Evolutionary conservation across 73 alveolate species (phyloP).

Genomic region (Durusdinium trenchii): DNA sequence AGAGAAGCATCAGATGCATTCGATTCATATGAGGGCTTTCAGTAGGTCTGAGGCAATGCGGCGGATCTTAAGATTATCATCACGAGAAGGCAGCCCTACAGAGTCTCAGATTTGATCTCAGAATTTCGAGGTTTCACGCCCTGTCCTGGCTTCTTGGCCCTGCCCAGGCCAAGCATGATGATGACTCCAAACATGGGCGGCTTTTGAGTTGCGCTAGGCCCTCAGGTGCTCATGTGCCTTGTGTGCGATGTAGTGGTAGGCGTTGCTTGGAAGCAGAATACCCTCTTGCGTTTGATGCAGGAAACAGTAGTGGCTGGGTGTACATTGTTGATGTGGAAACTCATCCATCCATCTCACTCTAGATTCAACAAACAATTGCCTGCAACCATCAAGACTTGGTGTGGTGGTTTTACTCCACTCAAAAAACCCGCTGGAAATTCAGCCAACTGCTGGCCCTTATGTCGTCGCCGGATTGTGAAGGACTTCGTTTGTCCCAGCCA

Average conservation of each 20-base stretch:
- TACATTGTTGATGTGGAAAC: no score
- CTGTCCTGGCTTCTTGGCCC: not conserved
- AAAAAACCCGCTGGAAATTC: not conserved
- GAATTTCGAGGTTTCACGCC: not conserved
- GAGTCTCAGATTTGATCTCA: not conserved
- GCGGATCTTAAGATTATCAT: not conserved
- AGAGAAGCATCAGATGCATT: not conserved
- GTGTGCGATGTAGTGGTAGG: no score
- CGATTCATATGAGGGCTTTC: not conserved
- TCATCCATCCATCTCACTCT: not conserved
- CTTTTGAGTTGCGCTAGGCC: slow-evolving; percentile 65
- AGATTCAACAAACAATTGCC: not conserved
- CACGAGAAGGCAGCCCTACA: not conserved
- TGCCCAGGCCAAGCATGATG: slow-evolving; percentile 65
- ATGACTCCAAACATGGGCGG: slow-evolving; percentile 87
- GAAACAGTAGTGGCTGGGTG: no score
- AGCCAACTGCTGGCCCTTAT: not conserved
- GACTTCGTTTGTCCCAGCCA: not conserved
- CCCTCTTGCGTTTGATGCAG: no score
- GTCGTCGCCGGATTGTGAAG: not conserved
- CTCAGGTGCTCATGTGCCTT: no score
- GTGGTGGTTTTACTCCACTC: not conserved
- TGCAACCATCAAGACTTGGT: not conserved
- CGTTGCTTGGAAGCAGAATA: no score
- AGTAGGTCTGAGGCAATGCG: not conserved